phyloP scores from a whole-genome alignment of 2,329 filamentous ascomycete genomes.

The Thelonectria olida region DNA sequence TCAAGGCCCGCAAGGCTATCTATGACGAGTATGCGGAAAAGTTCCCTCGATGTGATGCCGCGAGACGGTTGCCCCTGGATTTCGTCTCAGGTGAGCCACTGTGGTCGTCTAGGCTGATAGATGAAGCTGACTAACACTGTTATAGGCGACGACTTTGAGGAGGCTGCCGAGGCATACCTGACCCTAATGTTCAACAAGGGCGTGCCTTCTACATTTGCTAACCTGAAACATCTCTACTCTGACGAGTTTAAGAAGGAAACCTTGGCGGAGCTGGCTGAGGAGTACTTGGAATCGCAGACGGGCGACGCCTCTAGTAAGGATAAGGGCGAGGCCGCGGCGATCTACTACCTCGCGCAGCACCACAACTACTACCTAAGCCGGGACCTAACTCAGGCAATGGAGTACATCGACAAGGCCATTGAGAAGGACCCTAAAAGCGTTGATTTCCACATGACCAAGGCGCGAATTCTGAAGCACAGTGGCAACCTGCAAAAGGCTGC shows the following conservation, averaged over 20 bases:
- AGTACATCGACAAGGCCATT: slow-evolving; percentile 86
- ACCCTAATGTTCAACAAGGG: slow-evolving; percentile 89
- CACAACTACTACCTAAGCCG: slow-evolving; percentile 93
- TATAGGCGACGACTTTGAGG: slow-evolving; percentile 79
- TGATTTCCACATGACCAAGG: slow-evolving; percentile 95
- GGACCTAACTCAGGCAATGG: slow-evolving; percentile 81
- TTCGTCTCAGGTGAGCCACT: slow-evolving; percentile 75
- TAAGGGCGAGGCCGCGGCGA: slow-evolving; percentile 79
- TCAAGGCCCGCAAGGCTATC: slow-evolving; percentile 73
- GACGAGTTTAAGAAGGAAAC: slow-evolving; percentile 80
- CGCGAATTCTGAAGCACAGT: slow-evolving; percentile 90
- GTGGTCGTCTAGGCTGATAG: neutral
- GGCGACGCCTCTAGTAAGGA: slow-evolving; percentile 57
- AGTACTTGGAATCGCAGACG: slow-evolving; percentile 73
- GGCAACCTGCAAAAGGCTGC: slow-evolving; percentile 84
- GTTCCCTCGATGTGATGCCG: slow-evolving; percentile 83
- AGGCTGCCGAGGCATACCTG: slow-evolving; percentile 82
- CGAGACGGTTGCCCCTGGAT: slow-evolving; percentile 86
- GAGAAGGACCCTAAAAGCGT: slow-evolving; percentile 81
- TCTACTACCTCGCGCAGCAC: slow-evolving; percentile 96
- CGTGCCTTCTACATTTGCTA: slow-evolving; percentile 95
- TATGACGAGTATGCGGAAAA: slow-evolving; percentile 82
- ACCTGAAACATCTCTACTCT: slow-evolving; percentile 91
- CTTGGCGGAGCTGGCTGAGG: slow-evolving; percentile 78
- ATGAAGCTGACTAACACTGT: slow-evolving; percentile 29